Conservation (phyloP, 176 grass and related monocot species). For the Hsuehochloa calcarea region DNA sequence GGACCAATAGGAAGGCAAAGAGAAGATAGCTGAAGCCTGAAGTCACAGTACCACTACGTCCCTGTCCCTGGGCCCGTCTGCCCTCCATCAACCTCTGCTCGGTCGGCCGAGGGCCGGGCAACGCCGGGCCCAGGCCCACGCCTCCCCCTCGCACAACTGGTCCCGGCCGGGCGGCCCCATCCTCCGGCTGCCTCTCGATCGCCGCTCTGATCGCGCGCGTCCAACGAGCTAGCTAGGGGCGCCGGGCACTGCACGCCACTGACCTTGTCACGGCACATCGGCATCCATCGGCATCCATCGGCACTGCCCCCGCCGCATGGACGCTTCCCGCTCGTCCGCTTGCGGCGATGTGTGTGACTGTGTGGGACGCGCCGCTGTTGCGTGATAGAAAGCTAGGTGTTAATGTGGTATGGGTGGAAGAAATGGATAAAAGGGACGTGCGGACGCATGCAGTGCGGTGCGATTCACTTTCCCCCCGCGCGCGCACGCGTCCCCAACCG, state of each 20-base stretch:
- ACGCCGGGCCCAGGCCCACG: neutral
- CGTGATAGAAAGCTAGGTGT: neutral
- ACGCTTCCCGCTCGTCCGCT: conserved; percentile 7
- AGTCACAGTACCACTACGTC: neutral
- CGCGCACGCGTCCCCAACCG: neutral
- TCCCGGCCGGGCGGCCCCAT: neutral
- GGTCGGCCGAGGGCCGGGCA: conserved; percentile 18
- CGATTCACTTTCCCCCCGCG: neutral
- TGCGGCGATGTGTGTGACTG: neutral
- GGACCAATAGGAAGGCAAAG: neutral
- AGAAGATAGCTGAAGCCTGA: neutral
- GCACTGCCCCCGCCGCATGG: neutral
- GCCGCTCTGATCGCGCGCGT: neutral
- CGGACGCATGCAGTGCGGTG: neutral
- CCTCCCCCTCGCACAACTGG: neutral
- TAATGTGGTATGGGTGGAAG: neutral
- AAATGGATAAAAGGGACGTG: neutral
- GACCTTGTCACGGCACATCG: neutral
- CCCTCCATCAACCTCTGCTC: neutral
- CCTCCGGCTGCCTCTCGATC: neutral
- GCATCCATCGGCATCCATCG: neutral
- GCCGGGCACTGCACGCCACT: neutral
- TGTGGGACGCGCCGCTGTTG: conserved; percentile 2
- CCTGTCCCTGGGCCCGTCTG: neutral
- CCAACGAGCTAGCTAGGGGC: neutral